Evolutionary conservation across 2,329 filamentous ascomycete genomes (phyloP), one percentile per base, ranked within the genome.

Genomic region (Pseudogymnoascus sp.): DNA sequence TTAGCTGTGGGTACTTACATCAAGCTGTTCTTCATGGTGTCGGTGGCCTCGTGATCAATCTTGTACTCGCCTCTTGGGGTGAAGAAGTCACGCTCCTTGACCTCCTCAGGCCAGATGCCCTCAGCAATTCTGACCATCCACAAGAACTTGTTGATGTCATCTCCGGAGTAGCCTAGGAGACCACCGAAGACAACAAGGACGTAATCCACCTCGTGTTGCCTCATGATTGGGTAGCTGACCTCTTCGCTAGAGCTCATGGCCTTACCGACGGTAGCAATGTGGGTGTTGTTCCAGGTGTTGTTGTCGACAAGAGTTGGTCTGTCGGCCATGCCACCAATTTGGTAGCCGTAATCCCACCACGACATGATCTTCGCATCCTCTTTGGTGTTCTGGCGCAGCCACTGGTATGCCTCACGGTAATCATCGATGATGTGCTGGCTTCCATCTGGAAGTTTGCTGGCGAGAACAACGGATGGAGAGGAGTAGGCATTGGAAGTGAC

Each of bases 221-320:
- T 89, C 85, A 99, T 93, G 74, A 99, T 99, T 2, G 92, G 91
- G 77, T 99, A 99, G 79, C 92, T 96, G 77, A 97, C 93, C 77
- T 99, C 96, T 77, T 99, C 95, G 53, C 90, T 83, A 7, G 93
- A 97, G 79, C 90, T 95, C 95, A 99, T 97, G 44, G 95, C 95
- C 80, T 99, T 99, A 73, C 95, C 95, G 64, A 99, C 95, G 13
- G 95, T 99, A 62, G 95, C 95, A 77, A 99, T 99, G 76, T 99
- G 95, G 7, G 95, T 99, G 81, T 99, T 99, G 82, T 99, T 99
- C 95, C 95, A 99, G 1, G 95, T 99, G 80, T 99, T 99, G 82
- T 99, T 99, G 81, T 99, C 95, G 35, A 99, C 95, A 35, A 99
- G 83, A 1, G 95, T 99, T 35, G 95, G 95, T 62, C 95, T 86